Evolutionary conservation across 306 rosid species (phyloP).

Genomic region (Gleditsia sinensis): DNA sequence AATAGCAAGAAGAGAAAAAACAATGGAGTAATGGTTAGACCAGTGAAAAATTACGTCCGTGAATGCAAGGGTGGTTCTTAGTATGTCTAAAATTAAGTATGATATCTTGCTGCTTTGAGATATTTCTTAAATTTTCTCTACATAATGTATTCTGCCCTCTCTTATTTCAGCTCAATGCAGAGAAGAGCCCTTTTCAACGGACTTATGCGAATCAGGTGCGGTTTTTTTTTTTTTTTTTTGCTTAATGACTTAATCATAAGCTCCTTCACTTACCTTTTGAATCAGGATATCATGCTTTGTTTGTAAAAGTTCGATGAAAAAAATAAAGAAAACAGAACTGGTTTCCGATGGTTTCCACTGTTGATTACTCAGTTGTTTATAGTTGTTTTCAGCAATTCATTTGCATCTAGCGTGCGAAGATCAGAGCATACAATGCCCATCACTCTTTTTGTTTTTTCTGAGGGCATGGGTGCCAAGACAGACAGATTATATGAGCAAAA

Average conservation of each 20-base stretch:
- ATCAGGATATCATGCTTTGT: background rate
- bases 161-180: slow-evolving; percentile 82
- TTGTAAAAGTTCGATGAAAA: background rate
- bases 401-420: background rate
- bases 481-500: background rate
- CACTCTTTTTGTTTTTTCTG: background rate
- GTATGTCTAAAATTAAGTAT: slow-evolving; percentile 17
- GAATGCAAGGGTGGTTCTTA: background rate
- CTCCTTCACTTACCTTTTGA: slow-evolving; percentile 23
- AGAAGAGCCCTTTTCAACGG: slow-evolving; percentile 98
- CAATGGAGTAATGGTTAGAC: background rate
- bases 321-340: background rate
- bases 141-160: slow-evolving; percentile 23
- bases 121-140: slow-evolving; percentile 4
- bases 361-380: background rate
- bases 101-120: slow-evolving; percentile 17
- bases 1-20: background rate
- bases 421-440: background rate
- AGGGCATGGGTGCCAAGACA: background rate
- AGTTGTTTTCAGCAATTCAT: background rate
- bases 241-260: background rate
- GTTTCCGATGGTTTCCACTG: background rate
- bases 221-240: background rate
- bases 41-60: background rate
- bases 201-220: slow-evolving; percentile 95